phyloP scores from a whole-genome alignment of 306 rosid species.

The Vigna angularis region DNA sequence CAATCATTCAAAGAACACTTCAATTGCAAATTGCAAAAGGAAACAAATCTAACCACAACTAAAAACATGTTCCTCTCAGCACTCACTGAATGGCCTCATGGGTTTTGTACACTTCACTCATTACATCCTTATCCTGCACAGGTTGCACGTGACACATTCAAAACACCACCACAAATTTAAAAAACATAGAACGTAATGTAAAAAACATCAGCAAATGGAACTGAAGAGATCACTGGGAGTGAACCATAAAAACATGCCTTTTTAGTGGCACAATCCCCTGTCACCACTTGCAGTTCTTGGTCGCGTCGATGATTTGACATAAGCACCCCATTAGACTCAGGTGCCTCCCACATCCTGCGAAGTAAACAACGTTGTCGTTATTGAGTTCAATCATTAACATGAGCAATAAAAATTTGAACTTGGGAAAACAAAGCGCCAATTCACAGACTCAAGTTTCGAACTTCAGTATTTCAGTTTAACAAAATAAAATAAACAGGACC shows the following conservation, averaged over 20 bases:
- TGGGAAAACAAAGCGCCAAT: neutral
- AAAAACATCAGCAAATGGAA: neutral
- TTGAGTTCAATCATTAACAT: neutral
- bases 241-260: conserved; percentile 43
- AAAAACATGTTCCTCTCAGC: conserved; percentile 13
- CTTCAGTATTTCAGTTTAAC: conserved; percentile 1
- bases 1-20: conserved; percentile 24
- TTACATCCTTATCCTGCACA: conserved; percentile 46
- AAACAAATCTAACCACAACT: conserved; percentile 26
- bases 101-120: conserved; percentile 65
- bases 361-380: conserved; percentile 10
- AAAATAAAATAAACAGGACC: neutral
- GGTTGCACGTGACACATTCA: conserved; percentile 54
- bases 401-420: conserved; percentile 2
- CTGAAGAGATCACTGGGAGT: neutral
- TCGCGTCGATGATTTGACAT: conserved; percentile 56
- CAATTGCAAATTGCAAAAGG: neutral
- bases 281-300: conserved; percentile 65
- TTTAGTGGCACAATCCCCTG: conserved; percentile 60
- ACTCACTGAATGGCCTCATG: conserved; percentile 88
- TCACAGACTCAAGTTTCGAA: conserved; percentile 4
- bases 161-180: neutral
- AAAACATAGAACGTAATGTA: neutral
- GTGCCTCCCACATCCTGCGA: conserved; percentile 61
- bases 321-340: conserved; percentile 62